phyloP scores from a whole-genome alignment of 2,329 filamentous ascomycete genomes.

The Hymenoscyphus albidus region DNA sequence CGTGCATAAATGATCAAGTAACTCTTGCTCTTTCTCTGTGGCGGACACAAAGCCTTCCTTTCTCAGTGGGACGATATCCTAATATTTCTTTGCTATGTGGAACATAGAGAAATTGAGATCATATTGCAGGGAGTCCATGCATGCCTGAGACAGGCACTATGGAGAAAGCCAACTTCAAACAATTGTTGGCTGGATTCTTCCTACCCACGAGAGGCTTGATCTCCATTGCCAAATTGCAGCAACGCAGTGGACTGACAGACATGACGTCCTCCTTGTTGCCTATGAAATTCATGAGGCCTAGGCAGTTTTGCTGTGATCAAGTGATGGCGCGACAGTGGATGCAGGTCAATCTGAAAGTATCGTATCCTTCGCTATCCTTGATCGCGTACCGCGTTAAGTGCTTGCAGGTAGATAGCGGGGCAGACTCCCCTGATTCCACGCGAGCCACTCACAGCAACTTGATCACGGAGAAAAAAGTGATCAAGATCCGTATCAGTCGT shows the following conservation, averaged over 20 bases:
- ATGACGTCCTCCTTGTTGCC: conserved; percentile 3
- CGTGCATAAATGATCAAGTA: conserved; percentile 20
- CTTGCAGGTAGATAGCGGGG: conserved; percentile 16
- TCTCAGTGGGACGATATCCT: conserved; percentile 9
- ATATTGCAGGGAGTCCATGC: neutral
- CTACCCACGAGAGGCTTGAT: neutral
- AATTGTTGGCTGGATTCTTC: neutral
- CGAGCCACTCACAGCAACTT: conserved; percentile 9
- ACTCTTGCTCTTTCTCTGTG: conserved; percentile 8
- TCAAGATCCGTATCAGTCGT: neutral
- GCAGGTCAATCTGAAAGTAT: conserved; percentile 19
- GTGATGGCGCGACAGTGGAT: conserved; percentile 15
- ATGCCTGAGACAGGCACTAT: neutral
- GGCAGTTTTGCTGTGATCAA: conserved; percentile 6
- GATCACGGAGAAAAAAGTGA: neutral
- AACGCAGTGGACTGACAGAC: neutral
- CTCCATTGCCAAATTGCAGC: neutral
- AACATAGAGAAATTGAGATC: neutral
- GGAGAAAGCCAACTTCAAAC: neutral
- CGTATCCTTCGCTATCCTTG: neutral
- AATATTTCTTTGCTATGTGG: conserved; percentile 1
- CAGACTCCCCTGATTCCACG: neutral
- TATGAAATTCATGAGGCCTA: conserved; percentile 2
- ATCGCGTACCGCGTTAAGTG: conserved; percentile 28
- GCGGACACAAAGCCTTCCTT: conserved; percentile 24